Evolutionary conservation across 169 alveolate genomes (phyloP).

Genomic region (Cryptosporidium ubiquitum): DNA sequence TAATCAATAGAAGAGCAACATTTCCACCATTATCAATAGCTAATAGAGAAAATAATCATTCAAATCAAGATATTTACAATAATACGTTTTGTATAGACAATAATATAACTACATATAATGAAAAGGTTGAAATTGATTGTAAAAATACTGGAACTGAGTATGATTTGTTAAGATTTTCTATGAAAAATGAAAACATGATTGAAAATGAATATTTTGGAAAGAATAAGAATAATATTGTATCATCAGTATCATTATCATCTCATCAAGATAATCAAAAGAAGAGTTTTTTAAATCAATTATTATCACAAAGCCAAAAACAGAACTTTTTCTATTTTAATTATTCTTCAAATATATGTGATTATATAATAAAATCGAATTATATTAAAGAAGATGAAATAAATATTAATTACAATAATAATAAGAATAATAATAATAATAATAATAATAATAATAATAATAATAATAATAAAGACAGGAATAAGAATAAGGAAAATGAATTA

Average conservation of each 20-base stretch:
- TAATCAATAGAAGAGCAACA: constrained; percentile 62
- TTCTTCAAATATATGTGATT: constrained; percentile 49
- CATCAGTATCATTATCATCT: neutral
- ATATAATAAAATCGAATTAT: constrained; percentile 14
- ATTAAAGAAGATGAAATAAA: neutral
- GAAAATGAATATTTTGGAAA: neutral
- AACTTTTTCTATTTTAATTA: constrained; percentile 50
- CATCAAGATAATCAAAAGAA: neutral
- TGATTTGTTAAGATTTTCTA: constrained; percentile 54
- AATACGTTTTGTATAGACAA: neutral
- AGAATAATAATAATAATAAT: neutral
- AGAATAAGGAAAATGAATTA: neutral
- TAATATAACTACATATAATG: neutral
- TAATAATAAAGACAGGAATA: no score
- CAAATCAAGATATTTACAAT: neutral
- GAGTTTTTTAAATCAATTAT: constrained; percentile 35
- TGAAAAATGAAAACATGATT: neutral
- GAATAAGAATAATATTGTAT: neutral
- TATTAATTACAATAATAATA: neutral
- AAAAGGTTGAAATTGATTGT: neutral
- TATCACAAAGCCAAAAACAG: constrained; percentile 60
- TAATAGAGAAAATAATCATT: neutral
- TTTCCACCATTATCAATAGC: constrained; percentile 55
- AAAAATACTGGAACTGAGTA: neutral
- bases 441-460: no score